phyloP scores from a whole-genome alignment of 2,329 filamentous ascomycete species.

The Apiospora kogelbergensis region DNA sequence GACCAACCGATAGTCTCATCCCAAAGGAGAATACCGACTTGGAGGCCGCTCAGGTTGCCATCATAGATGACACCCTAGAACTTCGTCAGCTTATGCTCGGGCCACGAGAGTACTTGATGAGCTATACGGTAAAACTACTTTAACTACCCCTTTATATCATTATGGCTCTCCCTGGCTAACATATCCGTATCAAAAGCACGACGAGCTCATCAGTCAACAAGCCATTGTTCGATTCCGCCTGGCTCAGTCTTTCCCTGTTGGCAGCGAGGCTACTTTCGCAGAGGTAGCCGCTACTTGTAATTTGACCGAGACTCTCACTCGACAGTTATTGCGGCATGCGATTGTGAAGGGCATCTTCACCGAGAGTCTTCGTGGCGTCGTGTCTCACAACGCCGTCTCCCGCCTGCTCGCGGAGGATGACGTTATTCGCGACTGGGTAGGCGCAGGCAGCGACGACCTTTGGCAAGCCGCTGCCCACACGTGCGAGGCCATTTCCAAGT shows the following conservation, averaged over 20 bases:
- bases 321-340: constrained; percentile 36
- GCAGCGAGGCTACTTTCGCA: constrained; percentile 19
- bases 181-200: constrained; percentile 13
- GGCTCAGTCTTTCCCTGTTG: constrained; percentile 23
- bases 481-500: constrained; percentile 20
- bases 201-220: constrained; percentile 26
- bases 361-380: constrained; percentile 36
- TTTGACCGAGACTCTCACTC: constrained; percentile 23
- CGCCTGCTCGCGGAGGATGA: constrained; percentile 21
- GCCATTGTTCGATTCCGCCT: constrained; percentile 23
- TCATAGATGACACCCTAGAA: constrained; percentile 23
- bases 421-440: constrained; percentile 20
- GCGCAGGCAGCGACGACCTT: constrained; percentile 18
- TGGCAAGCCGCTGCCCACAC: constrained; percentile 21
- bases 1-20: constrained; percentile 14
- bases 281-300: constrained; percentile 20
- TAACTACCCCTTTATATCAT: not conserved
- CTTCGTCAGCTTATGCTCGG: constrained; percentile 22
- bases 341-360: constrained; percentile 39
- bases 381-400: constrained; percentile 36
- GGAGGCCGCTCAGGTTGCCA: constrained; percentile 18
- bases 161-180: not conserved
- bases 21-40: constrained; percentile 17
- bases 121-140: constrained; percentile 12
- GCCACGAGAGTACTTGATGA: constrained; percentile 25